Evolutionary conservation across 352 stramenopile genomes (phyloP).

Genomic region (Phytophthora litchii): DNA sequence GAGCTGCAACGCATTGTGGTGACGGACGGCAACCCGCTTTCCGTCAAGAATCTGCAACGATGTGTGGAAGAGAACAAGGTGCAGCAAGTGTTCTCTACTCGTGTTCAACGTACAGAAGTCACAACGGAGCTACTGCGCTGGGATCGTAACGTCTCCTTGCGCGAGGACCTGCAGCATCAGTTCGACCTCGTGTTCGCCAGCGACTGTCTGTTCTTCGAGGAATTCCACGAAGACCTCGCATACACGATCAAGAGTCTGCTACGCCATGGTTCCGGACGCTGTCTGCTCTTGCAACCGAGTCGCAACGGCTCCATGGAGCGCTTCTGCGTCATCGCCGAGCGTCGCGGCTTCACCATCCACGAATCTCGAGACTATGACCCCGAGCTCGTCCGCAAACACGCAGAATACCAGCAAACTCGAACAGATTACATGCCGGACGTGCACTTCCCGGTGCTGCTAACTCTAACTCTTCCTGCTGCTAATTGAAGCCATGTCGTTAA

Average conservation of each 20-base stretch:
- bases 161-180: constrained; percentile 40
- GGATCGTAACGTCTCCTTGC: constrained; percentile 51
- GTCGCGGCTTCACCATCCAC: constrained; percentile 43
- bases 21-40: constrained; percentile 78
- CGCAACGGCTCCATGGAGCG: constrained; percentile 80
- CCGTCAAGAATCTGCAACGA: constrained; percentile 67
- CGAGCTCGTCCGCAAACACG: constrained; percentile 42
- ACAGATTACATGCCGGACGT: constrained; percentile 73
- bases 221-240: constrained; percentile 81
- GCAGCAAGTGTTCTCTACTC: constrained; percentile 23
- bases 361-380: constrained; percentile 50
- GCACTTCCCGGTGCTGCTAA: constrained; percentile 69
- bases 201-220: constrained; percentile 89
- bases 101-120: constrained; percentile 11
- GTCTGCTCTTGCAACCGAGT: constrained; percentile 77
- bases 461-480: constrained; percentile 22
- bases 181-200: constrained; percentile 85
- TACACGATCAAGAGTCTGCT: constrained; percentile 71
- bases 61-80: constrained; percentile 64
- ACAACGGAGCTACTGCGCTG: constrained; percentile 64
- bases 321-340: constrained; percentile 58
- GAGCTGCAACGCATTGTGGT: constrained; percentile 55
- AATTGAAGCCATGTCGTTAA: constrained; percentile 24
- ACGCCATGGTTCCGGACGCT: constrained; percentile 43
- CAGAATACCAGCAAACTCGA: constrained; percentile 35